A percentile compares a stretch with the other conserved stretches of the same genome.
phyloP scores from a whole-genome alignment of 2,329 filamentous ascomycete species.

The Aquanectria penicillioides region DNA sequence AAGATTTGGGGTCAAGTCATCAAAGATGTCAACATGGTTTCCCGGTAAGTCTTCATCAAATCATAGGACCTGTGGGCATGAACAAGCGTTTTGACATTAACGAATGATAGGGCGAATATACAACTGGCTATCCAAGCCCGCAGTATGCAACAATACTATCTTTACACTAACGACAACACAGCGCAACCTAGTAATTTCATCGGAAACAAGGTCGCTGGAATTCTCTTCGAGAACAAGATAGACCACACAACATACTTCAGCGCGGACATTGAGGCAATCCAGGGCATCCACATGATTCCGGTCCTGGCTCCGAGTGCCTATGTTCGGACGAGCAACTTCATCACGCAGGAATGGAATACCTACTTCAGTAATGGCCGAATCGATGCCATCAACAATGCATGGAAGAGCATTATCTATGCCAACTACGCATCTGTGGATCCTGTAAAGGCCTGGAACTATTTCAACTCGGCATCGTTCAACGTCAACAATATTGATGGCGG shows the following conservation, averaged over 20 bases:
- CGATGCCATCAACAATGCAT: conserved; percentile 75
- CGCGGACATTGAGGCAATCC: conserved; percentile 74
- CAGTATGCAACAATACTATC: conserved; percentile 81
- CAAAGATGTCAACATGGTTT: conserved; percentile 82
- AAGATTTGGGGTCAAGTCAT: conserved; percentile 92
- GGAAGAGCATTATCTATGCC: conserved; percentile 86
- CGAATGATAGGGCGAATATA: conserved; percentile 70
- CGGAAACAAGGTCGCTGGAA: conserved; percentile 77
- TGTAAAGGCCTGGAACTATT: conserved; percentile 76
- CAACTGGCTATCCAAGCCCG: conserved; percentile 84
- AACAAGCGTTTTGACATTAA: conserved; percentile 10
- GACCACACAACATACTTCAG: conserved; percentile 95
- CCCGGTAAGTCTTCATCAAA: conserved; percentile 58
- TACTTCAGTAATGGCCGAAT: conserved; percentile 78
- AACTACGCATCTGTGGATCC: conserved; percentile 85
- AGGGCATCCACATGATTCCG: conserved; percentile 87
- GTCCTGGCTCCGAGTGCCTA: conserved; percentile 74
- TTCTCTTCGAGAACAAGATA: conserved; percentile 93
- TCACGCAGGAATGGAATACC: conserved; percentile 82
- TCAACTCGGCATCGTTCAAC: conserved; percentile 73
- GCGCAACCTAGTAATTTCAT: conserved; percentile 80
- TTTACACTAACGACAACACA: conserved; percentile 76
- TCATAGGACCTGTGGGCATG: neutral
- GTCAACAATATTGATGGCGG: conserved; percentile 81
- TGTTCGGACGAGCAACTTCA: conserved; percentile 74